Conservation (phyloP, 768 basidiomycete species). For the Russula lepida region DNA sequence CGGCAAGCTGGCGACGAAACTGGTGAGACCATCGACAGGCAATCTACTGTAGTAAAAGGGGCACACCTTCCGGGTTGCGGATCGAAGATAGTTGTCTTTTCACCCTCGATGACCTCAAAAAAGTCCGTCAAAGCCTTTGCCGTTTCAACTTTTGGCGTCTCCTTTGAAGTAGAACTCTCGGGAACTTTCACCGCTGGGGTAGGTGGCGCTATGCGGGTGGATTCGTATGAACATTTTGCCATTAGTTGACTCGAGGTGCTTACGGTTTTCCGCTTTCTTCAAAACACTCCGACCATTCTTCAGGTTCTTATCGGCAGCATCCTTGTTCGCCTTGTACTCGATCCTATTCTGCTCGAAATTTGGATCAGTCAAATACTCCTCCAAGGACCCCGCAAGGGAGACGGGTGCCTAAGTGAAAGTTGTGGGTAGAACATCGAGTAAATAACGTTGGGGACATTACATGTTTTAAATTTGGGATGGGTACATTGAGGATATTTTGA, state of each 20-base stretch:
- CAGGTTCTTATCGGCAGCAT: conserved; percentile 42
- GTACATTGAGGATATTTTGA: conserved; percentile 86
- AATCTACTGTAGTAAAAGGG: background rate
- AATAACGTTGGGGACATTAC: conserved; percentile 32
- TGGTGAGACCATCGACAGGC: background rate
- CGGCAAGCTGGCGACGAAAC: conserved; percentile 33
- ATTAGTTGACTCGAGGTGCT: conserved; percentile 10
- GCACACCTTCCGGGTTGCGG: conserved; percentile 50
- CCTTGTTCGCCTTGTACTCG: conserved; percentile 84
- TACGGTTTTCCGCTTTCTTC: conserved; percentile 28
- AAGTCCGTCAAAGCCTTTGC: conserved; percentile 67
- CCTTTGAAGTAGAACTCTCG: conserved; percentile 25
- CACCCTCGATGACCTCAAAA: conserved; percentile 80
- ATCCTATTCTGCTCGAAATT: conserved; percentile 93
- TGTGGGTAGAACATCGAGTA: background rate
- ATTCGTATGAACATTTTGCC: background rate
- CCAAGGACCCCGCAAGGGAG: conserved; percentile 83
- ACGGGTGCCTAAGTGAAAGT: conserved; percentile 65
- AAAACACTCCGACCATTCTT: conserved; percentile 18
- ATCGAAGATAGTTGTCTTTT: conserved; percentile 65
- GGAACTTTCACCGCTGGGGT: conserved; percentile 25
- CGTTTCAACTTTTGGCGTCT: conserved; percentile 28
- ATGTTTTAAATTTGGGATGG: conserved; percentile 91
- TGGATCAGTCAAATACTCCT: conserved; percentile 94
- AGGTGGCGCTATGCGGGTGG: conserved; percentile 20